phyloP scores from a whole-genome alignment of 2,329 filamentous ascomycete species.

The Fusarium neocosmosporiellum region DNA sequence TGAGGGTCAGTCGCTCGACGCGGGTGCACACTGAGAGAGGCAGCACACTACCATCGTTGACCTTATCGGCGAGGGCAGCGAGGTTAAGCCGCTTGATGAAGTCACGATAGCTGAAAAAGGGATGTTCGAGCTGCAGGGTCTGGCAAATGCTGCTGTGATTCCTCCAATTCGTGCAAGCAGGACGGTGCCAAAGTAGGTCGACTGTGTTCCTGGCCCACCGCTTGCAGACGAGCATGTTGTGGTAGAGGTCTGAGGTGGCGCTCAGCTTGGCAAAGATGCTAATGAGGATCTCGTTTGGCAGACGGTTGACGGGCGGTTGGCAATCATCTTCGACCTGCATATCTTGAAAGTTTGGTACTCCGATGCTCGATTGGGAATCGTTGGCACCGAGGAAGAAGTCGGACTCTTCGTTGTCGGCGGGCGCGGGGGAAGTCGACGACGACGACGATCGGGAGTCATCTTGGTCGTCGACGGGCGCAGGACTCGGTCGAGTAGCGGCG shows the following conservation, averaged over 20 bases:
- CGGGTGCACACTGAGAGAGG: constrained; percentile 88
- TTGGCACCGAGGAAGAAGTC: constrained; percentile 92
- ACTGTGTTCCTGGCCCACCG: constrained; percentile 94
- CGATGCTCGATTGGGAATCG: constrained; percentile 92
- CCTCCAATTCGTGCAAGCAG: constrained; percentile 87
- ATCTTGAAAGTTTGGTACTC: constrained; percentile 80
- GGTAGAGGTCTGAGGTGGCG: constrained; percentile 79
- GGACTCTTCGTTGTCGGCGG: constrained; percentile 88
- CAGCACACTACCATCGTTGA: constrained; percentile 90
- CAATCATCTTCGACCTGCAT: constrained; percentile 77
- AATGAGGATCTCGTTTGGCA: constrained; percentile 96
- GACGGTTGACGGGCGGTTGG: constrained; percentile 81
- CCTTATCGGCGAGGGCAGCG: constrained; percentile 76
- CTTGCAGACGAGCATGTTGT: constrained; percentile 94
- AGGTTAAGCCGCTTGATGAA: constrained; percentile 94
- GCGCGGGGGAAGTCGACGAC: constrained; percentile 79
- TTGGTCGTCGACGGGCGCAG: constrained; percentile 50
- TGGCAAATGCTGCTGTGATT: constrained; percentile 84
- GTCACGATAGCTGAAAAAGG: constrained; percentile 89
- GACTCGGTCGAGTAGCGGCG: constrained; percentile 32
- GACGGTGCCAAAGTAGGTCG: constrained; percentile 93
- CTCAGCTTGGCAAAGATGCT: constrained; percentile 88
- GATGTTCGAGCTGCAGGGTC: constrained; percentile 77
- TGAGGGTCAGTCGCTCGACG: constrained; percentile 91
- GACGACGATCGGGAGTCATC: constrained; percentile 71